These are phyloP conservation scores for Pythium volutum DNA, from an alignment of 352 stramenopile genomes.

Conservation along the genomic window DNA sequence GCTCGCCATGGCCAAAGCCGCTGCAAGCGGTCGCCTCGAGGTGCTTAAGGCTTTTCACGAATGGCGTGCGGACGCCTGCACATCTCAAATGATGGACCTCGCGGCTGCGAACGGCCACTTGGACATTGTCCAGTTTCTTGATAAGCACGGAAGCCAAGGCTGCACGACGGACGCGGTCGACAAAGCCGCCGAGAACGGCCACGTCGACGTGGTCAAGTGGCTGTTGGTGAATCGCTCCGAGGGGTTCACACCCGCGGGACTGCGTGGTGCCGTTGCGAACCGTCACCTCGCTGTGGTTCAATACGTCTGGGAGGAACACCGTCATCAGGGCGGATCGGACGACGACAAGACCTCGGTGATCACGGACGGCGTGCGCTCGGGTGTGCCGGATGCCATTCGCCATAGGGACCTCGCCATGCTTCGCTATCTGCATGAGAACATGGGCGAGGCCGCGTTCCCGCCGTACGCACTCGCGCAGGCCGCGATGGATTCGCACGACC, in stretches of 20 bases:
- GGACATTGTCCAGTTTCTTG: constrained; percentile 21
- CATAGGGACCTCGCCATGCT: constrained; percentile 5
- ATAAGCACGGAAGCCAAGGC: constrained; percentile 2
- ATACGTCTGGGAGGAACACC: background rate
- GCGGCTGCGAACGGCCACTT: constrained; percentile 24
- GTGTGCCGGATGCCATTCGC: constrained; percentile 1
- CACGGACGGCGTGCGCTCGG: background rate
- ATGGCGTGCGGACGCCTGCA: constrained; percentile 3
- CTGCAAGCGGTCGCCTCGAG: constrained; percentile 16
- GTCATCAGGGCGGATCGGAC: background rate
- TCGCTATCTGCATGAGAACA: background rate
- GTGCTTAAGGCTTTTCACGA: constrained; percentile 22
- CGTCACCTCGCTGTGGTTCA: constrained; percentile 18
- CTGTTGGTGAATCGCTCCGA: constrained; percentile 11
- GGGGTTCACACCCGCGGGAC: constrained; percentile 1
- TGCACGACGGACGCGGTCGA: background rate
- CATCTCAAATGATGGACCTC: constrained; percentile 9
- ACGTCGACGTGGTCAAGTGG: constrained; percentile 7
- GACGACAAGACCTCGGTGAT: background rate
- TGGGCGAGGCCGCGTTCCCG: constrained; percentile 1
- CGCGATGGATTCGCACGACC: constrained; percentile 9
- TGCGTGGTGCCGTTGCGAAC: constrained; percentile 8
- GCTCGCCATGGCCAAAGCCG: constrained; percentile 16
- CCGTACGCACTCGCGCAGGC: constrained; percentile 14
- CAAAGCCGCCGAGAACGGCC: background rate